phyloP scores from a whole-genome alignment of 176 grass and related monocot species.

The Rhynchospora breviuscula region DNA sequence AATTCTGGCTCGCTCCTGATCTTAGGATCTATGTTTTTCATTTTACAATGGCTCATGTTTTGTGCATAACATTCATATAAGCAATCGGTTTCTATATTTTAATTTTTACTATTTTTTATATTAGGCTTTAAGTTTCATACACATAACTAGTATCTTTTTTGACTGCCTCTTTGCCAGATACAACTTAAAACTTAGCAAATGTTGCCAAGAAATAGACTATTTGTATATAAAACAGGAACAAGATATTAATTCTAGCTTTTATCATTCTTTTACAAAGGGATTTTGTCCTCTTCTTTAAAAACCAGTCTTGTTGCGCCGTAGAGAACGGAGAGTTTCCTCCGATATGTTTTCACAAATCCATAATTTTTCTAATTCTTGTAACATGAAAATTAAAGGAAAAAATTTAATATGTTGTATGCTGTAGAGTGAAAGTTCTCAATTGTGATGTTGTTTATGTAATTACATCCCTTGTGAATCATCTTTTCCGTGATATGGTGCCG shows the following conservation, averaged over 20 bases:
- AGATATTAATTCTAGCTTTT: neutral
- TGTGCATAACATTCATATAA: neutral
- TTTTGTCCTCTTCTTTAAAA: neutral
- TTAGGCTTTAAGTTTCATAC: neutral
- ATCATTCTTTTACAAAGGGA: neutral
- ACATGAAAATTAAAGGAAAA: neutral
- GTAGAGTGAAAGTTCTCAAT: neutral
- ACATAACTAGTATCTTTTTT: neutral
- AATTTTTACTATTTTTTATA: neutral
- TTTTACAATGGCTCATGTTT: neutral
- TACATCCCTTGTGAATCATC: neutral
- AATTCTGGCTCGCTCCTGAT: too few species aligned
- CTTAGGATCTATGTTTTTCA: neutral
- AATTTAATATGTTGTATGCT: neutral
- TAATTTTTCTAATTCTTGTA: neutral
- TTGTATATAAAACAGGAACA: neutral
- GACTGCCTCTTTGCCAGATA: too few species aligned
- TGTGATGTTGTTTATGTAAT: neutral
- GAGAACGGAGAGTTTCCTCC: neutral
- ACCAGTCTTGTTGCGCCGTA: neutral
- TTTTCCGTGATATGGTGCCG: slow-evolving; percentile 1
- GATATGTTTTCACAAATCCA: neutral
- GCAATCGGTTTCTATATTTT: neutral
- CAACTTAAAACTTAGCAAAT: too few species aligned
- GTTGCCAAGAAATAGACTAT: too few species aligned